Percentiles rank a stretch among this genome's conserved stretches.
These are phyloP conservation scores for Phytopythium helicoides DNA, from an alignment of 352 stramenopile genomes.

Conservation along the genomic window DNA sequence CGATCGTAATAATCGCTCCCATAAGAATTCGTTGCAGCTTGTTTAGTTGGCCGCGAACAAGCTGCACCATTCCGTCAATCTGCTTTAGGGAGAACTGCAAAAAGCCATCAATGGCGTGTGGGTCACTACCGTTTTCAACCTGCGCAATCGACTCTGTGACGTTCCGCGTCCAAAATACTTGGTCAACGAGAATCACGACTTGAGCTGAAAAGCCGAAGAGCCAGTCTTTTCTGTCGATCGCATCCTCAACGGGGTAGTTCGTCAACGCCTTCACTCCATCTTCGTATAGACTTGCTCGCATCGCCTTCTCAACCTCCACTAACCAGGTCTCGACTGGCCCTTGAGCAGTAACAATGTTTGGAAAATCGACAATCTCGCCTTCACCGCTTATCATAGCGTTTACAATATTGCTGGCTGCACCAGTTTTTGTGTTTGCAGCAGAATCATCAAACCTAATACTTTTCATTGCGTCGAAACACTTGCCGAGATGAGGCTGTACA, in stretches of 20 bases:
- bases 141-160: conserved; percentile 78
- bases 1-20: conserved; percentile 90
- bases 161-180: conserved; percentile 91
- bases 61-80: conserved; percentile 92
- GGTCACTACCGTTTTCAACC: conserved; percentile 66
- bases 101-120: conserved; percentile 75
- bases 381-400: conserved; percentile 85
- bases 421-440: conserved; percentile 12
- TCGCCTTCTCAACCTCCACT: conserved; percentile 85
- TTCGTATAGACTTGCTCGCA: conserved; percentile 85
- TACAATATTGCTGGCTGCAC: conserved; percentile 46
- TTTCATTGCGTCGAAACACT: conserved; percentile 94
- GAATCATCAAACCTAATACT: conserved; percentile 83
- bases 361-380: conserved; percentile 84
- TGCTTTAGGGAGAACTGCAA: conserved; percentile 89
- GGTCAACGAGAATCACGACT: conserved; percentile 88
- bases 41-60: conserved; percentile 79
- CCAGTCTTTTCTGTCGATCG: conserved; percentile 88
- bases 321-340: conserved; percentile 89
- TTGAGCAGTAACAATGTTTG: conserved; percentile 67
- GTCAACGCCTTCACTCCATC: conserved; percentile 80
- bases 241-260: conserved; percentile 86
- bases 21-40: conserved; percentile 90
- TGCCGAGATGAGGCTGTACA: conserved; percentile 89
- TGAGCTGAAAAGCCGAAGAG: conserved; percentile 88